Percentiles rank a stretch among this genome's conserved stretches.
Conservation (phyloP, 75 land plant genomes). For the Larix kaempferi region DNA sequence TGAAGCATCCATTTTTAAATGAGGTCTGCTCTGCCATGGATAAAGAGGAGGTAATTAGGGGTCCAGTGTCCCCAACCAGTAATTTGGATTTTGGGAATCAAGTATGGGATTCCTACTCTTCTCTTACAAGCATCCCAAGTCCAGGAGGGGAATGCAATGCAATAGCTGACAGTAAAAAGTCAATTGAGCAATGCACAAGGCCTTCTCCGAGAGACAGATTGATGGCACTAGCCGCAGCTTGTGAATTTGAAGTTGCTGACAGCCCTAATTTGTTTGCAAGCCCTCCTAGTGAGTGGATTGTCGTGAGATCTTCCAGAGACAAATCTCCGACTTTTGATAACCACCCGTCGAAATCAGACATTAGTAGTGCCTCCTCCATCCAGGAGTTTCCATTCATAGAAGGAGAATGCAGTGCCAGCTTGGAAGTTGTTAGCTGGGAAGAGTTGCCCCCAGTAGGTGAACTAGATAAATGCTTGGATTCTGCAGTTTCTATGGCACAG, state of each 20-base stretch:
- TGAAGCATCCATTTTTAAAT: slow-evolving; percentile 32
- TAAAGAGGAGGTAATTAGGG: background rate
- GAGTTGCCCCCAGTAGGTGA: too few species aligned
- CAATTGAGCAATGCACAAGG: background rate
- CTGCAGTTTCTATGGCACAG: too few species aligned
- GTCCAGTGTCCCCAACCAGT: background rate
- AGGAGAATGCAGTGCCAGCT: too few species aligned
- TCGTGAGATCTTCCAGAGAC: background rate
- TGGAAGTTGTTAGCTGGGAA: too few species aligned
- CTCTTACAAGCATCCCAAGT: background rate
- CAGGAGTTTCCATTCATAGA: too few species aligned
- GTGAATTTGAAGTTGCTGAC: background rate
- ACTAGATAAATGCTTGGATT: too few species aligned
- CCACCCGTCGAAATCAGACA: too few species aligned
- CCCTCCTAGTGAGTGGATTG: background rate
- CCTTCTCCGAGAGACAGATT: background rate
- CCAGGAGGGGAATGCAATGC: too few species aligned
- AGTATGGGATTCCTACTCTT: background rate
- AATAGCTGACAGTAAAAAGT: background rate
- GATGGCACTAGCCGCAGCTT: background rate
- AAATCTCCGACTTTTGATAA: background rate
- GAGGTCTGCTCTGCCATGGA: background rate
- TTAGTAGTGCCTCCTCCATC: too few species aligned
- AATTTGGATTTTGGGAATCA: background rate
- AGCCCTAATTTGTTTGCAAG: background rate